A percentile compares a stretch with the other conserved stretches of the same genome.
Evolutionary conservation across 495 filamentous ascomycete genomes (phyloP).

Genomic region (Xylaria bambusicola): DNA sequence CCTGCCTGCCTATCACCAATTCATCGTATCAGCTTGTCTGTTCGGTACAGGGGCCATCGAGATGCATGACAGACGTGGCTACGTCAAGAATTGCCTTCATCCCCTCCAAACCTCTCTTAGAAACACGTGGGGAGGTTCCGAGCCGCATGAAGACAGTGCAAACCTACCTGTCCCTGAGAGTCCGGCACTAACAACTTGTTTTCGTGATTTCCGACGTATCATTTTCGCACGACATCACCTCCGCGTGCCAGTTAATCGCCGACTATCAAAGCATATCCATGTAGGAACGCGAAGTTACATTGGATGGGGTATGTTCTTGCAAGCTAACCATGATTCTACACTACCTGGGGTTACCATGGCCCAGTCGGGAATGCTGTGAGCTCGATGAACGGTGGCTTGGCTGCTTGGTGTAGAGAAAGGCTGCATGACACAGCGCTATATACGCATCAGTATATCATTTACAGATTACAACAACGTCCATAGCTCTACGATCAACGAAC

Average conservation of each 20-base stretch:
- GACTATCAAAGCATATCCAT: neutral
- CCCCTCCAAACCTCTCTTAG: neutral
- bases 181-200: neutral
- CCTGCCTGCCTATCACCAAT: neutral
- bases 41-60: neutral
- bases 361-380: neutral
- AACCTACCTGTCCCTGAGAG: neutral
- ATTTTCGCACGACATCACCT: neutral
- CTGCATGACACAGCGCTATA: neutral
- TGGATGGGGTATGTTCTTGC: neutral
- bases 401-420: neutral
- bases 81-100: neutral
- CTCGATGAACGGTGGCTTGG: neutral
- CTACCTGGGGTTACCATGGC: too few species aligned
- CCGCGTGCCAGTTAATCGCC: neutral
- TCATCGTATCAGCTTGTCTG: neutral
- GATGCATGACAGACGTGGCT: neutral
- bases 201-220: slow-evolving; percentile 14
- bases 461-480: neutral
- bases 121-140: neutral
- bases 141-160: neutral
- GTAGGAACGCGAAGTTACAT: neutral
- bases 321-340: too few species aligned
- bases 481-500: neutral
- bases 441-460: neutral